These are phyloP conservation scores for Phytopythium boreale DNA, from an alignment of 352 stramenopile genomes.

Conservation along the genomic window DNA sequence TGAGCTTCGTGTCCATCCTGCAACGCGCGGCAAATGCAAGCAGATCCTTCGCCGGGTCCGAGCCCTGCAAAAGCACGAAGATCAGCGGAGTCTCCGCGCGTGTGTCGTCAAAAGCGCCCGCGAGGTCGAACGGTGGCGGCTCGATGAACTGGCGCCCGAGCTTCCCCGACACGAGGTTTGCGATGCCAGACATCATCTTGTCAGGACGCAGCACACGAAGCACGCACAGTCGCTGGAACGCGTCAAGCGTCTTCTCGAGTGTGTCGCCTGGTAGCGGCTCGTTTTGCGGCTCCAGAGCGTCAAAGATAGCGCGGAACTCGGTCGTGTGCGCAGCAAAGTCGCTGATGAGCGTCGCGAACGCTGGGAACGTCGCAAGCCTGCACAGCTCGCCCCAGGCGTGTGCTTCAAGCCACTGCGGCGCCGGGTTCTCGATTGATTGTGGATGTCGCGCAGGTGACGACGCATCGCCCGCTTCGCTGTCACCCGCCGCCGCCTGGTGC, in stretches of 20 bases:
- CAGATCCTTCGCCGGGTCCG: conserved; percentile 92
- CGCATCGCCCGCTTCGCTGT: not conserved
- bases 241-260: conserved; percentile 61
- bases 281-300: conserved; percentile 78
- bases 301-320: conserved; percentile 72
- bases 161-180: conserved; percentile 85
- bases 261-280: conserved; percentile 53
- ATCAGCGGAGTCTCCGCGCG: conserved; percentile 90
- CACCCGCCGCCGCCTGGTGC: not conserved
- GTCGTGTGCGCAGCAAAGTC: conserved; percentile 41
- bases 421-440: conserved; percentile 16
- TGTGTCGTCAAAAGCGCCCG: conserved; percentile 89
- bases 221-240: conserved; percentile 82
- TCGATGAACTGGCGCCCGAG: conserved; percentile 90
- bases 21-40: conserved; percentile 87
- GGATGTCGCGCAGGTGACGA: conserved; percentile 6
- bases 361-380: conserved; percentile 25
- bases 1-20: conserved; percentile 88
- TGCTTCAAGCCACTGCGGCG: conserved; percentile 49
- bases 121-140: conserved; percentile 88
- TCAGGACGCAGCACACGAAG: conserved; percentile 77
- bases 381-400: conserved; percentile 71
- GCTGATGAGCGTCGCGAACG: conserved; percentile 27
- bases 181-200: conserved; percentile 87
- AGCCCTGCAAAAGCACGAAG: conserved; percentile 93